Percentiles rank a stretch among this genome's conserved stretches.
Conservation (phyloP, 2,329 filamentous ascomycete species). For the Colletotrichum chrysophilum region DNA sequence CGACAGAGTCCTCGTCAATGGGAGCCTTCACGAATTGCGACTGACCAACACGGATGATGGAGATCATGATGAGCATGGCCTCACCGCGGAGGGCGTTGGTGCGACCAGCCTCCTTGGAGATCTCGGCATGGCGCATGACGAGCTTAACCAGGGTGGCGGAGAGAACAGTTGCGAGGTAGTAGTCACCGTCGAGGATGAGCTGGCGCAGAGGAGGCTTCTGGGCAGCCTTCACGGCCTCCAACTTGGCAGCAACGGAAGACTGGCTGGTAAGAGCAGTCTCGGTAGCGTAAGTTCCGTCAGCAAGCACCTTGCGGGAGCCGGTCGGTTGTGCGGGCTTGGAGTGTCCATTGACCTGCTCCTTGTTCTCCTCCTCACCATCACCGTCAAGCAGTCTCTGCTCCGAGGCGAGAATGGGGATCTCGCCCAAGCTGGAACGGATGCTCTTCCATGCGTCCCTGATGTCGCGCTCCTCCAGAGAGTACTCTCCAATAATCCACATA, state of each 20-base stretch:
- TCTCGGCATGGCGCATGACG: conserved; percentile 95
- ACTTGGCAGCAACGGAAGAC: conserved; percentile 84
- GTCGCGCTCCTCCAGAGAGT: conserved; percentile 90
- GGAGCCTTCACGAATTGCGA: conserved; percentile 98
- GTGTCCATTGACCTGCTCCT: conserved; percentile 79
- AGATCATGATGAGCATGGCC: conserved; percentile 99
- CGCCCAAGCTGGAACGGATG: conserved; percentile 90
- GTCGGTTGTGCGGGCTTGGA: conserved; percentile 77
- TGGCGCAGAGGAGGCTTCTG: conserved; percentile 95
- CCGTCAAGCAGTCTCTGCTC: conserved; percentile 92
- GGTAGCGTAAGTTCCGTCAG: conserved; percentile 96
- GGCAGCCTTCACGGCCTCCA: conserved; percentile 96
- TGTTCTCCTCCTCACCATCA: conserved; percentile 68
- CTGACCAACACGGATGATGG: conserved; percentile 95
- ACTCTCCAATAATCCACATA: conserved; percentile 97
- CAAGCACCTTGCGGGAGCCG: conserved; percentile 88
- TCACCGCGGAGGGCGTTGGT: conserved; percentile 95
- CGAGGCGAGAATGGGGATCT: conserved; percentile 95
- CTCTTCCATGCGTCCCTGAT: conserved; percentile 97
- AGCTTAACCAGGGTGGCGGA: conserved; percentile 95
- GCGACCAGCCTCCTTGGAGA: conserved; percentile 82
- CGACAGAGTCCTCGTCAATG: conserved; percentile 98
- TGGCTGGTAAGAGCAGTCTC: conserved; percentile 95
- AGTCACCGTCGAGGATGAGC: conserved; percentile 95
- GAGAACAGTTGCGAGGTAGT: conserved; percentile 94